A percentile compares a stretch with the other conserved stretches of the same genome.
These are phyloP conservation scores for Podospora comata DNA, from an alignment of 495 filamentous ascomycete species.

Conservation along the genomic window DNA sequence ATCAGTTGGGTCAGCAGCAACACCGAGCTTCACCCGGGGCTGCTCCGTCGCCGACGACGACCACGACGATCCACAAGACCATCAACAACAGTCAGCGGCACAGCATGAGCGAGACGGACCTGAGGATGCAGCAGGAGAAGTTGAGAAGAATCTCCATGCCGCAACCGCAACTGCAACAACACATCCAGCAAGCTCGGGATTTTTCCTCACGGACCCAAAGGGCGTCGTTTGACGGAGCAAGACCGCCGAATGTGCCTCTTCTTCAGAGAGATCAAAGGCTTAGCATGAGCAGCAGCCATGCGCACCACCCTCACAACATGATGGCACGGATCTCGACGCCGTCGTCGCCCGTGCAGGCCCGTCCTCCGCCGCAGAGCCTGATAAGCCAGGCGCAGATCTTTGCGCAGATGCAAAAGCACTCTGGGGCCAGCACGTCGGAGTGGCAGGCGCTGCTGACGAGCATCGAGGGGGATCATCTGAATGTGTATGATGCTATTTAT, in stretches of 20 bases:
- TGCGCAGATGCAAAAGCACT: constrained; percentile 30
- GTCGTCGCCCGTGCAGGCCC: constrained; percentile 35
- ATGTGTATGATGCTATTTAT: constrained; percentile 82
- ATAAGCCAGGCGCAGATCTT: constrained; percentile 29
- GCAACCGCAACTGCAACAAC: constrained; percentile 23
- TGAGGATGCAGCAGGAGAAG: constrained; percentile 53
- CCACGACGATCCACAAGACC: constrained; percentile 13
- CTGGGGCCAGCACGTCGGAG: constrained; percentile 56
- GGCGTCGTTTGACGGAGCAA: constrained; percentile 41
- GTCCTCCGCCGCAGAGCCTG: constrained; percentile 23
- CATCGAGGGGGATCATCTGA: constrained; percentile 73
- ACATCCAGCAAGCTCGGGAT: constrained; percentile 22
- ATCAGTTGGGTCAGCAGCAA: constrained; percentile 12
- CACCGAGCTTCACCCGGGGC: constrained; percentile 42
- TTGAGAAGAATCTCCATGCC: constrained; percentile 48
- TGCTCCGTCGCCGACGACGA: constrained; percentile 22
- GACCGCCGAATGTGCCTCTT: constrained; percentile 35
- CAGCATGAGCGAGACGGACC: constrained; percentile 51
- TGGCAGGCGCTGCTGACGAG: constrained; percentile 77
- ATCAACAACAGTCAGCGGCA: constrained; percentile 30
- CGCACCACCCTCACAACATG: constrained; percentile 31
- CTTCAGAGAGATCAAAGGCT: constrained; percentile 43
- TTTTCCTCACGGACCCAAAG: constrained; percentile 36
- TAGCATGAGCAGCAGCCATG: constrained; percentile 33
- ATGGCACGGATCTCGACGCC: constrained; percentile 31